These are phyloP conservation scores for Ceratobasidium sp. DNA, from an alignment of 1,284 basidiomycete species.

Conservation along the genomic window DNA sequence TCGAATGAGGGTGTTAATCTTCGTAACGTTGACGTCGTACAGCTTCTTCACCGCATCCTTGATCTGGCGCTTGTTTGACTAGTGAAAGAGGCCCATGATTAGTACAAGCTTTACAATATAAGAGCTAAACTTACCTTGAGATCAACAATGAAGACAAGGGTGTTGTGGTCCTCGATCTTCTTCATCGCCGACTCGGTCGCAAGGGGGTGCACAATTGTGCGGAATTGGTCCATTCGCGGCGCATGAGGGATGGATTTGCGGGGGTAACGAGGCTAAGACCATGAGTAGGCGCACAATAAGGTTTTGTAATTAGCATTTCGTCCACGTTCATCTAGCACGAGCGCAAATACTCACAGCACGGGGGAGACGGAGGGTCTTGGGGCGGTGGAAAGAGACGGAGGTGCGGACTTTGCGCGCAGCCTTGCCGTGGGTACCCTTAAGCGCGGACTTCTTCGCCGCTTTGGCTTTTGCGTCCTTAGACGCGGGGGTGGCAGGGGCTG, in stretches of 20 bases:
- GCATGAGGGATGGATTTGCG: conserved; percentile 94
- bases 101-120: neutral
- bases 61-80: conserved; percentile 96
- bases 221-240: conserved; percentile 98
- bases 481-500: conserved; percentile 60
- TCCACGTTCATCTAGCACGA: no score
- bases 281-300: neutral
- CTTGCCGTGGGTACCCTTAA: conserved; percentile 87
- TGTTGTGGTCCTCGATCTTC: conserved; percentile 99
- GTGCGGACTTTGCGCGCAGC: conserved; percentile 86
- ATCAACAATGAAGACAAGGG: conserved; percentile 98
- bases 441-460: conserved; percentile 95
- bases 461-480: conserved; percentile 84
- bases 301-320: neutral
- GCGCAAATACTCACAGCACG: conserved; percentile 62
- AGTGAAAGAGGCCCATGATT: conserved; percentile 45
- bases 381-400: conserved; percentile 95
- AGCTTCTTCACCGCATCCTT: conserved; percentile 99
- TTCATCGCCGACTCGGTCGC: conserved; percentile 93
- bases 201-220: conserved; percentile 89
- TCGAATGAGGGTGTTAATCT: conserved; percentile 98
- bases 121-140: conserved; percentile 67
- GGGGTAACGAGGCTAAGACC: conserved; percentile 92
- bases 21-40: conserved; percentile 96
- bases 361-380: conserved; percentile 90